A percentile compares a stretch with the other conserved stretches of the same genome.
Evolutionary conservation across 1,139 yeast species (phyloP).

Genomic region (Yamadazyma sp.): DNA sequence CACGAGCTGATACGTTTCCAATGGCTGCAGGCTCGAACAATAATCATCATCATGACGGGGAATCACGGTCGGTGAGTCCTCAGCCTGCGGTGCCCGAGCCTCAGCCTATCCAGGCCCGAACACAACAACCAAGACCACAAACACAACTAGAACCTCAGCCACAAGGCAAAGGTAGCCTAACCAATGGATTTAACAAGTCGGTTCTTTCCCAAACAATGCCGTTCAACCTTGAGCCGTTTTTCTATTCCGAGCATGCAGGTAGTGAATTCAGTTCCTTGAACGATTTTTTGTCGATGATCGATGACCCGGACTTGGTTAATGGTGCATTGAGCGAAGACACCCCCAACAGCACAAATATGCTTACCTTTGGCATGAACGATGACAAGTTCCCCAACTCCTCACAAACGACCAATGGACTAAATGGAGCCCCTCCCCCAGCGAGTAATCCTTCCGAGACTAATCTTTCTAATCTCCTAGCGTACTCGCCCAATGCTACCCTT

Average conservation of each 20-base stretch:
- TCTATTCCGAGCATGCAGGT: slow-evolving; percentile 89
- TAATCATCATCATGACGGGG: too few species aligned
- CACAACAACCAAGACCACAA: slow-evolving; percentile 1
- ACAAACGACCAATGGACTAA: background rate
- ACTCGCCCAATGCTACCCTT: slow-evolving; percentile 29
- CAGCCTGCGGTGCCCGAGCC: background rate
- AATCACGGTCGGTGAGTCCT: background rate
- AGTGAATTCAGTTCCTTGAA: slow-evolving; percentile 89
- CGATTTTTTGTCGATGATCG: slow-evolving; percentile 87
- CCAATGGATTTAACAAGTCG: slow-evolving; percentile 22
- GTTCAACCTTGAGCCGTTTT: slow-evolving; percentile 69
- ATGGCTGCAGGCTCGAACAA: background rate
- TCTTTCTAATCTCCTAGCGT: slow-evolving; percentile 26
- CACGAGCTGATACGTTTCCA: slow-evolving; percentile 12
- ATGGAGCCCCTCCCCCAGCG: background rate
- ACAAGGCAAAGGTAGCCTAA: slow-evolving; percentile 3
- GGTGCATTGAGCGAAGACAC: slow-evolving; percentile 45
- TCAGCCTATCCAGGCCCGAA: background rate
- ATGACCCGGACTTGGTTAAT: slow-evolving; percentile 69
- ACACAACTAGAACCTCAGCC: slow-evolving; percentile 3
- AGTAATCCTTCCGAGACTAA: slow-evolving; percentile 14
- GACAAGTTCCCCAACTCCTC: slow-evolving; percentile 5
- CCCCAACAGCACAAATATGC: slow-evolving; percentile 24
- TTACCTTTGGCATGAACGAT: slow-evolving; percentile 23
- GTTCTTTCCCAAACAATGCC: slow-evolving; percentile 46